These are phyloP conservation scores for Erodium maritimum DNA, from an alignment of 345 rosid genomes.

Conservation along the genomic window DNA sequence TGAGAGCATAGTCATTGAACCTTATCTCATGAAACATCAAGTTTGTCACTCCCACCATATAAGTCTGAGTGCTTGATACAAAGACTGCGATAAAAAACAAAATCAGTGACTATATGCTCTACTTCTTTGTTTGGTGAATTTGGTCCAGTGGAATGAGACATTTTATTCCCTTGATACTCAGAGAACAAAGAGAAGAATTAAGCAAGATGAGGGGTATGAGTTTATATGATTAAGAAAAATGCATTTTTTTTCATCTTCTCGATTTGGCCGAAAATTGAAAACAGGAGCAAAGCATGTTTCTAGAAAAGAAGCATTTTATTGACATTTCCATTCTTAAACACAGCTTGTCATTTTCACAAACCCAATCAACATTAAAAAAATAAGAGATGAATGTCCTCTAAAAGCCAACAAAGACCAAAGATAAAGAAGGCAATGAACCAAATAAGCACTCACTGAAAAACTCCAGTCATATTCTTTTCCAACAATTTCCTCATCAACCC, in stretches of 20 bases:
- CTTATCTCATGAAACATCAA: slow-evolving; percentile 86
- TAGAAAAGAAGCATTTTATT: too few relatives aligned
- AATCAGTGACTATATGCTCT: slow-evolving; percentile 7
- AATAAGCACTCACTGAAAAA: background rate
- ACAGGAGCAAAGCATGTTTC: background rate
- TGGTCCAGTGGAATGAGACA: background rate
- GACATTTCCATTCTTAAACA: too few relatives aligned
- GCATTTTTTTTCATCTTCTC: too few relatives aligned
- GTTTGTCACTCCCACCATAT: slow-evolving; percentile 98
- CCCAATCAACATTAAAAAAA: background rate
- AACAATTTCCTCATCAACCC: background rate
- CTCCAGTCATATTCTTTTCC: background rate
- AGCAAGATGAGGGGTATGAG: background rate
- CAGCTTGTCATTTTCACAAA: background rate
- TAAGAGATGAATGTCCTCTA: background rate
- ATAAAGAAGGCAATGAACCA: background rate
- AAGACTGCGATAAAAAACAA: slow-evolving; percentile 42
- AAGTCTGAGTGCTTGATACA: slow-evolving; percentile 88
- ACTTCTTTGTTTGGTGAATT: background rate
- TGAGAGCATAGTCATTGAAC: too few relatives aligned
- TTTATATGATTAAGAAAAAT: background rate
- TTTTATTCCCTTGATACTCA: background rate
- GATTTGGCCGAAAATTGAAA: background rate
- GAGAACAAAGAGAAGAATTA: background rate
- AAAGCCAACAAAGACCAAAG: background rate